Conservation (phyloP, 768 basidiomycete genomes). For the Suillus placidus region DNA sequence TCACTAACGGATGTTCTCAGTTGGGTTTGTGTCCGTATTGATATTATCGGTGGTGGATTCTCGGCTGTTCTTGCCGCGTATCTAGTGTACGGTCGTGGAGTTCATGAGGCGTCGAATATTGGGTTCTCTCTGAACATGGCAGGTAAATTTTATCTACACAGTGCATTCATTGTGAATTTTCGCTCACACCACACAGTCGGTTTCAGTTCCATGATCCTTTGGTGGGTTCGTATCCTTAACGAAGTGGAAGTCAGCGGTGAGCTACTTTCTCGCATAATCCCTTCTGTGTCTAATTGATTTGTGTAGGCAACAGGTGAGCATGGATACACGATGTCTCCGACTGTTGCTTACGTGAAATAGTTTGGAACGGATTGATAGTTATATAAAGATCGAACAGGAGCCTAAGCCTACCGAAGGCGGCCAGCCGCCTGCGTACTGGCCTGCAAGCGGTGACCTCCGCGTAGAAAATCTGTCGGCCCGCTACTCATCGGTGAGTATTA, state of each 20-base stretch:
- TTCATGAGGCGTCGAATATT: constrained; percentile 41
- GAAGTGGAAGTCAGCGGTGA: constrained; percentile 48
- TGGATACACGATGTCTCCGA: background rate
- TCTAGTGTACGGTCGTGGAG: constrained; percentile 49
- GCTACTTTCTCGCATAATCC: constrained; percentile 8
- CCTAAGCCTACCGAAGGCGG: constrained; percentile 41
- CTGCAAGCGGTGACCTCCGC: constrained; percentile 54
- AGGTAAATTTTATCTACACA: constrained; percentile 23
- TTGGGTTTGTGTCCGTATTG: constrained; percentile 57
- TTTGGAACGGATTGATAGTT: constrained; percentile 55
- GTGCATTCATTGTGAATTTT: background rate
- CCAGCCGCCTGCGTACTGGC: constrained; percentile 68
- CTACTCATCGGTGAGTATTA: constrained; percentile 39
- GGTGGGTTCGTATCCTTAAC: constrained; percentile 48
- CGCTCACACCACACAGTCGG: constrained; percentile 37
- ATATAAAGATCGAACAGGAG: constrained; percentile 61
- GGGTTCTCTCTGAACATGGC: constrained; percentile 47
- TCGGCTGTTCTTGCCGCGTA: constrained; percentile 52
- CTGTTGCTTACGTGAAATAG: constrained; percentile 23
- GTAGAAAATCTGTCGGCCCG: constrained; percentile 56
- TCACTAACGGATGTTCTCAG: constrained; percentile 23
- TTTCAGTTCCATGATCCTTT: constrained; percentile 59
- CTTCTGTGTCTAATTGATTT: background rate
- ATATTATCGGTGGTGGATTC: constrained; percentile 57
- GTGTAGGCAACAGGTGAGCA: constrained; percentile 18